A percentile compares a stretch with the other conserved stretches of the same genome.
phyloP scores from a whole-genome alignment of 2,329 filamentous ascomycete genomes.

The Ophiostoma piceae region DNA sequence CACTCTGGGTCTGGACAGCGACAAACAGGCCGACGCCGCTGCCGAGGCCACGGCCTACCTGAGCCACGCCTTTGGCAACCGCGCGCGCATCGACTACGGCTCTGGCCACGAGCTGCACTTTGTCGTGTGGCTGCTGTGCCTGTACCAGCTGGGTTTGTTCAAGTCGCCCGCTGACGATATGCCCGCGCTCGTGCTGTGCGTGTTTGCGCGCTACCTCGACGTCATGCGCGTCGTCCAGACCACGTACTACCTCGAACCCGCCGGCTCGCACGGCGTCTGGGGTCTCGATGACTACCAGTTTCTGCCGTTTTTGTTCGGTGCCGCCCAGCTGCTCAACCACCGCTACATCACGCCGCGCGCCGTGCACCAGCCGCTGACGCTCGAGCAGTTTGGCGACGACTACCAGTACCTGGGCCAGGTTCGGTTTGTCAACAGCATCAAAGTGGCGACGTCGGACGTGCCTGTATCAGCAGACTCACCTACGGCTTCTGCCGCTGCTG shows the following conservation, averaged over 20 bases:
- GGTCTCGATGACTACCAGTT: slow-evolving; percentile 97
- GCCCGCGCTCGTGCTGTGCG: slow-evolving; percentile 64
- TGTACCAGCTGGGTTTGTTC: slow-evolving; percentile 71
- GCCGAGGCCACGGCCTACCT: slow-evolving; percentile 76
- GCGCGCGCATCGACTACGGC: slow-evolving; percentile 86
- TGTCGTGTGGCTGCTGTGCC: slow-evolving; percentile 89
- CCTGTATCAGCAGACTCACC: neutral
- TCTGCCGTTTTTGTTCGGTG: slow-evolving; percentile 89
- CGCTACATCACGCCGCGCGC: slow-evolving; percentile 69
- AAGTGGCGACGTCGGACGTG: slow-evolving; percentile 38
- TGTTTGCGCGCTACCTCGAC: slow-evolving; percentile 76
- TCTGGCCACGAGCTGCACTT: slow-evolving; percentile 98
- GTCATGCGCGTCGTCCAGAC: slow-evolving; percentile 85
- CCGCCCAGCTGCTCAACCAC: slow-evolving; percentile 82
- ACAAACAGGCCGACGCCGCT: slow-evolving; percentile 47
- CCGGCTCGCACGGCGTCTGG: slow-evolving; percentile 96
- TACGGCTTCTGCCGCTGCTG: neutral
- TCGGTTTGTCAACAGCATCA: slow-evolving; percentile 89
- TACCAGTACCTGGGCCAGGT: slow-evolving; percentile 93
- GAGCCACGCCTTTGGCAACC: slow-evolving; percentile 77
- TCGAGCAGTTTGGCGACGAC: slow-evolving; percentile 79
- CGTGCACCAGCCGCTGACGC: slow-evolving; percentile 80
- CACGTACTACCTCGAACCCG: slow-evolving; percentile 94
- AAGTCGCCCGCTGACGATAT: slow-evolving; percentile 53
- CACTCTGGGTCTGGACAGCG: slow-evolving; percentile 42